Evolutionary conservation across 2,329 filamentous ascomycete species (phyloP).

Genomic region (Nemania sp.): DNA sequence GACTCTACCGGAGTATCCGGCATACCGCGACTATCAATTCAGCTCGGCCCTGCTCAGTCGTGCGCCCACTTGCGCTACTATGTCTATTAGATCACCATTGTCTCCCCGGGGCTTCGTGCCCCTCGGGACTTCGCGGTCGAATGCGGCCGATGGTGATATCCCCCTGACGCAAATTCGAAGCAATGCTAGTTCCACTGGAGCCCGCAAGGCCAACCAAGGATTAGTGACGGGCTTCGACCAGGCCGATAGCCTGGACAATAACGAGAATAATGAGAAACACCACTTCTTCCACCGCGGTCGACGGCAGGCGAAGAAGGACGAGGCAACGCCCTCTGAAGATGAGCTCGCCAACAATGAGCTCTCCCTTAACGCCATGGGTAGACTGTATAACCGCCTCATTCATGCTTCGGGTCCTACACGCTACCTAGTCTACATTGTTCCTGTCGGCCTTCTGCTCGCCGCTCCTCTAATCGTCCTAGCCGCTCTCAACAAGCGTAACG

Average conservation of each 20-base stretch:
- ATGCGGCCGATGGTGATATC: conserved; percentile 33
- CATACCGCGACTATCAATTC: neutral
- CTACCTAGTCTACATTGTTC: conserved; percentile 69
- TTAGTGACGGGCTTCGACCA: conserved; percentile 39
- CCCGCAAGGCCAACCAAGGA: conserved; percentile 51
- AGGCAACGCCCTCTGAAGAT: conserved; percentile 46
- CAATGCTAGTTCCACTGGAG: conserved; percentile 57
- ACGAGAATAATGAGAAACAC: conserved; percentile 50
- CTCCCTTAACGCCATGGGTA: conserved; percentile 66
- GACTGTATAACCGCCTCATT: conserved; percentile 66
- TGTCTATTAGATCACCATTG: conserved; percentile 37
- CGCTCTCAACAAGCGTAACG: conserved; percentile 45
- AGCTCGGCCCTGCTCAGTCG: neutral
- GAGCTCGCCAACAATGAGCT: conserved; percentile 55
- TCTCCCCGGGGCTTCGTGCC: conserved; percentile 39
- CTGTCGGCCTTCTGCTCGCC: conserved; percentile 63
- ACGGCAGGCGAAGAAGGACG: conserved; percentile 49
- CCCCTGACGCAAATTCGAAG: conserved; percentile 52
- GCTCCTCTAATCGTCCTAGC: conserved; percentile 62
- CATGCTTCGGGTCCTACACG: conserved; percentile 65
- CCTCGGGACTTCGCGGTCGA: conserved; percentile 30
- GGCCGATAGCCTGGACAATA: conserved; percentile 34
- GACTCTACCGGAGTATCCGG: neutral
- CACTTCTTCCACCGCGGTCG: conserved; percentile 52
- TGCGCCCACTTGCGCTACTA: conserved; percentile 14